phyloP scores from a whole-genome alignment of 164 flowering plant genomes.

The Magnolia officinalis region DNA sequence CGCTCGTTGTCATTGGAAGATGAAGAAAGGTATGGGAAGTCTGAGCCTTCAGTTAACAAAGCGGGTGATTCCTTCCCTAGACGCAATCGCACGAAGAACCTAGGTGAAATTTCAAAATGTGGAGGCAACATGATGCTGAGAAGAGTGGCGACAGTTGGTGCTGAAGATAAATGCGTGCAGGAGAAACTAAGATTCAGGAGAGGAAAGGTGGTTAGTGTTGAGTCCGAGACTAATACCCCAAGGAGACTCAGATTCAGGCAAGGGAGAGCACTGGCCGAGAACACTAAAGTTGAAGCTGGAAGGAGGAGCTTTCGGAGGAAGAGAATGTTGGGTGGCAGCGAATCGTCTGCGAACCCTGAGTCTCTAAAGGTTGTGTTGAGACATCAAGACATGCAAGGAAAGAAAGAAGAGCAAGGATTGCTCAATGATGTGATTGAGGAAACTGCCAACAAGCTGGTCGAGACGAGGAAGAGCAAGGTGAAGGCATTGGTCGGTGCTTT shows the following conservation, averaged over 20 bases:
- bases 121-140: constrained; percentile 18
- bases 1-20: constrained; percentile 12
- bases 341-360: constrained; percentile 14
- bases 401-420: constrained; percentile 57
- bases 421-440: constrained; percentile 84
- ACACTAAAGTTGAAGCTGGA: constrained; percentile 9
- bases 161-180: constrained; percentile 9
- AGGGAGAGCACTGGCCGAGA: constrained; percentile 8
- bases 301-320: constrained; percentile 16
- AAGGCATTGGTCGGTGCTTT: constrained; percentile 95
- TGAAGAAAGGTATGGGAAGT: not conserved
- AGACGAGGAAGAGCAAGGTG: constrained; percentile 82
- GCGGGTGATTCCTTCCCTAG: constrained; percentile 11
- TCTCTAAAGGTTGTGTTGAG: constrained; percentile 51
- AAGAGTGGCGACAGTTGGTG: constrained; percentile 14
- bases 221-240: constrained; percentile 5
- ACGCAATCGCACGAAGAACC: constrained; percentile 12
- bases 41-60: constrained; percentile 13
- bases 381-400: constrained; percentile 57
- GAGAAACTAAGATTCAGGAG: constrained; percentile 44
- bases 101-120: constrained; percentile 12
- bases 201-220: constrained; percentile 25
- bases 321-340: constrained; percentile 34
- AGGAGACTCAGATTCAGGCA: constrained; percentile 14
- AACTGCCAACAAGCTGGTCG: constrained; percentile 83